These are phyloP conservation scores for Fragosphaeria purpurea DNA, from an alignment of 2,329 filamentous ascomycete species.

Conservation along the genomic window DNA sequence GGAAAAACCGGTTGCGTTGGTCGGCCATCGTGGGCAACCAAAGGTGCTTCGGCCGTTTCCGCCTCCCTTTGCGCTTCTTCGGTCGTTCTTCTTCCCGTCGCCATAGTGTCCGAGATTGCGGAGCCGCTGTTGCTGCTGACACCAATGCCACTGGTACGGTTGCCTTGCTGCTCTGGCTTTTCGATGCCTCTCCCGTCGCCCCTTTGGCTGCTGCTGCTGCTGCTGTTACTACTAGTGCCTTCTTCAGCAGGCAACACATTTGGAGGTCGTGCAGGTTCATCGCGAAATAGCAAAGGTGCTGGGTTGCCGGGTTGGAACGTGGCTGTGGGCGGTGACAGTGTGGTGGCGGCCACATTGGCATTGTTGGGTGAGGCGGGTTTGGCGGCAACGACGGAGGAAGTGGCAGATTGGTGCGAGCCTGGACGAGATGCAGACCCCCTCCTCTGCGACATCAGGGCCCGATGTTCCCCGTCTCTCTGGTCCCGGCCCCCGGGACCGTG, in stretches of 20 bases:
- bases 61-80: background rate
- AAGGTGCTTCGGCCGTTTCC: background rate
- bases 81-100: background rate
- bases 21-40: conserved; percentile 14
- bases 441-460: conserved; percentile 54
- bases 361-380: conserved; percentile 17
- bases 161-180: too few species aligned
- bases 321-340: conserved; percentile 18
- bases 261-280: conserved; percentile 6
- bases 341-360: background rate
- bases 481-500: conserved; percentile 39
- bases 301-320: background rate
- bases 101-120: background rate
- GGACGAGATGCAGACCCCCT: conserved; percentile 44
- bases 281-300: conserved; percentile 2
- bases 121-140: conserved; percentile 5
- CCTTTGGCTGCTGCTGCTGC: background rate
- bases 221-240: conserved; percentile 1
- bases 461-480: conserved; percentile 42
- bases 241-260: conserved; percentile 8
- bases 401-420: conserved; percentile 34
- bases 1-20: conserved; percentile 18
- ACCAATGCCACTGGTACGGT: background rate
- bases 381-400: background rate
- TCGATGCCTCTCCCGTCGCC: background rate